Evolutionary conservation across 2,329 filamentous ascomycete genomes (phyloP), one percentile per base, ranked within the genome.

Genomic region (Chrysoporthe puriensis): DNA sequence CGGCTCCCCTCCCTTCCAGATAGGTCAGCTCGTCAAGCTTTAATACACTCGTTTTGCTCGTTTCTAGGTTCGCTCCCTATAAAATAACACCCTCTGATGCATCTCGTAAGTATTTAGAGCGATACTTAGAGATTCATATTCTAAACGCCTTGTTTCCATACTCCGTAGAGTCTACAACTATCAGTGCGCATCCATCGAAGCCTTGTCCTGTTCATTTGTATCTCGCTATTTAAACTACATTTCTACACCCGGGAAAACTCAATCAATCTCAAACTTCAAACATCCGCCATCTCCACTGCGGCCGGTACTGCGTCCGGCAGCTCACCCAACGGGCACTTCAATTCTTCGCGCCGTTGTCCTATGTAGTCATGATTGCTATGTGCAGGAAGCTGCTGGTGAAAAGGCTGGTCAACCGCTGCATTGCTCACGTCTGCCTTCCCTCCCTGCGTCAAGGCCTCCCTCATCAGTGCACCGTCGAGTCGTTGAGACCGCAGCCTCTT

Each of bases 261-360:
- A n/a, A 40, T 16, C 18, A 16, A 2, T 32, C 9, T 18, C 2
- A 26, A 40, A 18, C 54, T 57, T 57, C 54, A 6, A 18, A n/a
- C 40, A 40, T 57, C 54, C 34, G 54, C 57, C 67, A 58, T 68
- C 58, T 69, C 64, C 21, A 62, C 63, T 36, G 68, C 67, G 44
- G 64, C 57, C 60, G 70, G 64, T 4, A 40, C 54, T 18, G 40
- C 16, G 54, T 66, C 58, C 21, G 58, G 21, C 40, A 66, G 40
- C 36, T 66, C 54, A 57, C 32, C 64, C 58, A 58, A 32, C 26
- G 46, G 57, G 8, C 46, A 16, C 7, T 36, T 40, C 7, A 36
- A 26, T 16, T 34, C 16, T 8, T 62, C 34, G 1, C n/a, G 9
- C 14, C 54, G 32, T 11, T 11, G 13, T 16, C 18, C 14, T 11